These are phyloP conservation scores for Canavalia ensiformis DNA, from an alignment of 306 rosid species.

Conservation along the genomic window DNA sequence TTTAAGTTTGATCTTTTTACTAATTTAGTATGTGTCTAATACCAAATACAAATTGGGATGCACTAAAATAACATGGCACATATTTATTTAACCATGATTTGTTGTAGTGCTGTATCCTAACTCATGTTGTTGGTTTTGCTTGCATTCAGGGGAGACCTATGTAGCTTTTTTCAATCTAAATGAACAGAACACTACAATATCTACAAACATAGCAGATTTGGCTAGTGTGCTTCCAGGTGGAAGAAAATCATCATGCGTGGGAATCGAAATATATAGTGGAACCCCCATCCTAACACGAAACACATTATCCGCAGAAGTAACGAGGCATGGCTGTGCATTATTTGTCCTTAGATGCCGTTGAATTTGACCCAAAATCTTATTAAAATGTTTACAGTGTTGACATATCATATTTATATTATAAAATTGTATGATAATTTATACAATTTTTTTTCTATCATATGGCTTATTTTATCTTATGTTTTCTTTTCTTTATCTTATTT, in stretches of 20 bases:
- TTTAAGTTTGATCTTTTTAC: too few species aligned
- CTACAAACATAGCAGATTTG: constrained; percentile 53
- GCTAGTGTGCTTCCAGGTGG: constrained; percentile 38
- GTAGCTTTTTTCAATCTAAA: constrained; percentile 67
- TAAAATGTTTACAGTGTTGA: not conserved
- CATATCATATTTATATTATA: too few species aligned
- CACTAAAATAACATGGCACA: not conserved
- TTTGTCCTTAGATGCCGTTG: constrained; percentile 44
- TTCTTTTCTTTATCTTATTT: too few species aligned
- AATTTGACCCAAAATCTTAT: not conserved
- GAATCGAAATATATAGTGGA: constrained; percentile 60
- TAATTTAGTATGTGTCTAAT: not conserved
- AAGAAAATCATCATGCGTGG: constrained; percentile 43
- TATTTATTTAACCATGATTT: too few species aligned
- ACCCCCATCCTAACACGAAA: not conserved
- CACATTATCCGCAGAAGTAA: constrained; percentile 47
- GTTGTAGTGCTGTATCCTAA: not conserved
- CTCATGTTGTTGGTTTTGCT: not conserved
- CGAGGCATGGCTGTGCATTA: constrained; percentile 59
- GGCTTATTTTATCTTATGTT: too few species aligned
- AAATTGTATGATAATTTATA: too few species aligned
- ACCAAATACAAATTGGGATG: not conserved
- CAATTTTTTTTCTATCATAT: too few species aligned
- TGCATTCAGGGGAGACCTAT: constrained; percentile 56
- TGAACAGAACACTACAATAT: constrained; percentile 44